These are phyloP conservation scores for Spinellus fusiger DNA, from an alignment of 192 early-diverging fungal genomes.

Conservation along the genomic window DNA sequence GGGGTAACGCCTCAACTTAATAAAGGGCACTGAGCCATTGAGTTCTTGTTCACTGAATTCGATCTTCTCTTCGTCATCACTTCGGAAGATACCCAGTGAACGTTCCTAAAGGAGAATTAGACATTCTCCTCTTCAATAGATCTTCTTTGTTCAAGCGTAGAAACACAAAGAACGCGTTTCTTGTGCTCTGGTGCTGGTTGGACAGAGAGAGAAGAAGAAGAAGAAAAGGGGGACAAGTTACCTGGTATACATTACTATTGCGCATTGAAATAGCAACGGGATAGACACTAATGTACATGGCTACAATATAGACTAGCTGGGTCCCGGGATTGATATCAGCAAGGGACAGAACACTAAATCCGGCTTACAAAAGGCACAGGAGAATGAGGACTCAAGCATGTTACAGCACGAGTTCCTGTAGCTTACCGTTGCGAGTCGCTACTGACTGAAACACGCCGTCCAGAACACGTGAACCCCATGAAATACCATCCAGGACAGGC, in stretches of 20 bases:
- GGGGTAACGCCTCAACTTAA: conserved; percentile 10
- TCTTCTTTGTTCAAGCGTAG: no score
- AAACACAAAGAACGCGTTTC: no score
- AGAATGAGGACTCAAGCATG: neutral
- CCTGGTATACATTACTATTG: conserved; percentile 32
- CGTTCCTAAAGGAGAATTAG: conserved; percentile 15
- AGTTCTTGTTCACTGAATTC: conserved; percentile 1
- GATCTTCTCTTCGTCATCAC: conserved; percentile 11
- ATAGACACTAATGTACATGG: conserved; percentile 35
- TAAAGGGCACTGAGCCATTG: neutral
- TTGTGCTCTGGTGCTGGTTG: neutral
- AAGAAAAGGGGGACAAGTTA: neutral
- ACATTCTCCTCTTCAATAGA: no score
- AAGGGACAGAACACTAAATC: conserved; percentile 22
- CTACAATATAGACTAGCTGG: conserved; percentile 27
- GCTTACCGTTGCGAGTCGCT: conserved; percentile 27
- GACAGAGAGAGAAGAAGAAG: neutral
- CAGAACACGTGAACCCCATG: conserved; percentile 25
- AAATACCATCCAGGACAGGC: conserved; percentile 16
- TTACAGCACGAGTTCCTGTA: neutral
- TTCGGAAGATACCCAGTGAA: conserved; percentile 27
- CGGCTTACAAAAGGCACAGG: conserved; percentile 11
- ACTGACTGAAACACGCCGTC: conserved; percentile 31
- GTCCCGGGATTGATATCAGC: conserved; percentile 21
- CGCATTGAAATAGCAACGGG: conserved; percentile 34